Evolutionary conservation across 163 green algal species (phyloP), one percentile per base, ranked within the genome.

Genomic region (Chlamydomonas reinhardtii): DNA sequence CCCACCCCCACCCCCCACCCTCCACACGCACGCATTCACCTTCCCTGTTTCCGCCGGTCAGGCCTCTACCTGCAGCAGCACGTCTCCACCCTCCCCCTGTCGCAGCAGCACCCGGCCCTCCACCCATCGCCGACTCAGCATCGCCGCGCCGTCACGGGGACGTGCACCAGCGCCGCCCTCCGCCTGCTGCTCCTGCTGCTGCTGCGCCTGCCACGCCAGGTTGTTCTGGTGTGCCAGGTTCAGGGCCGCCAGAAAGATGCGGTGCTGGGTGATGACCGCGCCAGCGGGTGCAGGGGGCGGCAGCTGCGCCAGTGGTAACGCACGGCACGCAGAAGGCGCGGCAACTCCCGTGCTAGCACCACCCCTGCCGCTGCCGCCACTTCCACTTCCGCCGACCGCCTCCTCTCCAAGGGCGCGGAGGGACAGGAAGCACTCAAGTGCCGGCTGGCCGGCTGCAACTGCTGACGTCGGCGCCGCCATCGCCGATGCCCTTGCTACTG

Each of bases 151-250:
- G 62, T 64, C 76, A 15, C 76, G 15, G 19, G n/a, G 32, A 35
- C 25, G 22, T 24, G 6, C 27, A 61, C 62, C 64, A 12, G 61
- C 61, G n/a, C 62, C 14, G 27, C 4, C 37, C 65, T 75, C 11
- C 78, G 27, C 9, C 35, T 73, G 19, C 34, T 25, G 25, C 69
- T 52, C 11, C 80, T 54, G 54, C 52, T 72, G 52, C 68, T 29
- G 12, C 79, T 78, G 27, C 69, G 59, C 35, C 4, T 73, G 80
- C 80, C 32, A 65, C 19, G 80, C 80, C 54, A 86, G 43, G 69
- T 86, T 86, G 80, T 86, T 86, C 56, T 86, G 80, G 64, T 86
- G 80, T 25, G 80, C 80, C 34, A 86, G 25, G 62, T 79, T 78
- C 5, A 86, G 80, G 5, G 64, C 48, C 69, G 69, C 80, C 54